phyloP scores from a whole-genome alignment of 2,329 filamentous ascomycete genomes.

The Thielaviopsis punctulata region DNA sequence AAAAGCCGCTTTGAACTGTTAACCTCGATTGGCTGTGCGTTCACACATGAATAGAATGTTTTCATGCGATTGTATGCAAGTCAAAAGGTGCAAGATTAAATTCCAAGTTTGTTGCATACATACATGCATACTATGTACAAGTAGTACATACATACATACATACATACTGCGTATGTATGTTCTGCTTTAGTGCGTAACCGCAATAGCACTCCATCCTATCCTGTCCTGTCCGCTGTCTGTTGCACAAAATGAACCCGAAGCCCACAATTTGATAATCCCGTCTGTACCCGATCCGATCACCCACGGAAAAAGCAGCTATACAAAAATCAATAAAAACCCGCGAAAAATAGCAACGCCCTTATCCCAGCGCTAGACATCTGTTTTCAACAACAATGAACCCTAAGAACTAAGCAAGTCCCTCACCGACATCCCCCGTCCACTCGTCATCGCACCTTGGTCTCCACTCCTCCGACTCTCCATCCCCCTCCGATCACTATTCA shows the following conservation, averaged over 20 bases:
- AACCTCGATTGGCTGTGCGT: neutral
- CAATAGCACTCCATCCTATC: neutral
- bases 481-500: constrained; percentile 59
- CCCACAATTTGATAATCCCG: neutral
- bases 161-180: no score
- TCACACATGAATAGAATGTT: no score
- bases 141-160: no score
- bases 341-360: neutral
- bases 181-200: no score
- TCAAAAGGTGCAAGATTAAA: no score
- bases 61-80: no score
- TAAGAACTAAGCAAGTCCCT: constrained; percentile 30
- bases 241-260: neutral
- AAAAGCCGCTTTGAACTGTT: neutral
- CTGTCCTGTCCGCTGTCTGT: neutral
- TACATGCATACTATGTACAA: no score
- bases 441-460: constrained; percentile 26
- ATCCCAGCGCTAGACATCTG: no score
- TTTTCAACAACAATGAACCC: neutral
- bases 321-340: neutral
- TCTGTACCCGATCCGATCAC: neutral
- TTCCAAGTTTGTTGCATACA: no score
- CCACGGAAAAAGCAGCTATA: neutral
- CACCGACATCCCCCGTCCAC: constrained; percentile 34
- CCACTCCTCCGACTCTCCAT: constrained; percentile 25